Percentiles rank a stretch among this genome's conserved stretches.
Evolutionary conservation across 2,329 filamentous ascomycete species (phyloP).

Genomic region (Dactylellina drechsleri): DNA sequence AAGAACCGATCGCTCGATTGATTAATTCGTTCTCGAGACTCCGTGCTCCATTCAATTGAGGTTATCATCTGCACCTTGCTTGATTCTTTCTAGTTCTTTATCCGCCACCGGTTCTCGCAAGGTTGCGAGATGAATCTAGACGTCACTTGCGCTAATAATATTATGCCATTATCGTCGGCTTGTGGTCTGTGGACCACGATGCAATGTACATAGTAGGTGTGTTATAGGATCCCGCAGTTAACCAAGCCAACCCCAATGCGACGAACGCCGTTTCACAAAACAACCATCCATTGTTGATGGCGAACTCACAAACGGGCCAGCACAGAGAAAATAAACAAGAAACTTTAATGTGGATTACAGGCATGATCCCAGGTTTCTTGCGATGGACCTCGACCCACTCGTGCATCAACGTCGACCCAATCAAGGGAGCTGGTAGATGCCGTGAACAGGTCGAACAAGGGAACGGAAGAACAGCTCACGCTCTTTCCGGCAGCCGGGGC

Average conservation of each 20-base stretch:
- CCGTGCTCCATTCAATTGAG: neutral
- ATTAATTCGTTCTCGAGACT: neutral
- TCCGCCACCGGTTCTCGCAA: conserved; percentile 14
- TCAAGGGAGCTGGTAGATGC: conserved; percentile 37
- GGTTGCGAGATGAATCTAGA: conserved; percentile 14
- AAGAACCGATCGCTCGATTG: conserved; percentile 30
- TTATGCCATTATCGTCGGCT: conserved; percentile 12
- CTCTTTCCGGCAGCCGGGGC: conserved; percentile 30
- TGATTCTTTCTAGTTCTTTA: conserved; percentile 32
- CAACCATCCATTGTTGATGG: conserved; percentile 23
- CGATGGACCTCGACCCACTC: conserved; percentile 35
- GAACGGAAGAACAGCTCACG: conserved; percentile 9
- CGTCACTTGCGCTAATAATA: conserved; percentile 27
- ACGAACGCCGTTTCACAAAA: conserved; percentile 41
- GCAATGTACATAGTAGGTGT: neutral
- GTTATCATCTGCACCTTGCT: conserved; percentile 19
- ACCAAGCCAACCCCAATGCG: conserved; percentile 30
- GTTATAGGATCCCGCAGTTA: conserved; percentile 45
- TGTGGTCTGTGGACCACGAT: conserved; percentile 10
- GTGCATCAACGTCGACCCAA: conserved; percentile 28
- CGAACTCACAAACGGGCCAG: conserved; percentile 16
- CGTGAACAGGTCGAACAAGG: conserved; percentile 34
- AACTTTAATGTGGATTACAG: conserved; percentile 38
- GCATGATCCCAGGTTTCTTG: conserved; percentile 38
- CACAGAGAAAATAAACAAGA: conserved; percentile 22